These are phyloP conservation scores for Lasiosphaeria hispida DNA, from an alignment of 495 filamentous ascomycete genomes.

Conservation along the genomic window DNA sequence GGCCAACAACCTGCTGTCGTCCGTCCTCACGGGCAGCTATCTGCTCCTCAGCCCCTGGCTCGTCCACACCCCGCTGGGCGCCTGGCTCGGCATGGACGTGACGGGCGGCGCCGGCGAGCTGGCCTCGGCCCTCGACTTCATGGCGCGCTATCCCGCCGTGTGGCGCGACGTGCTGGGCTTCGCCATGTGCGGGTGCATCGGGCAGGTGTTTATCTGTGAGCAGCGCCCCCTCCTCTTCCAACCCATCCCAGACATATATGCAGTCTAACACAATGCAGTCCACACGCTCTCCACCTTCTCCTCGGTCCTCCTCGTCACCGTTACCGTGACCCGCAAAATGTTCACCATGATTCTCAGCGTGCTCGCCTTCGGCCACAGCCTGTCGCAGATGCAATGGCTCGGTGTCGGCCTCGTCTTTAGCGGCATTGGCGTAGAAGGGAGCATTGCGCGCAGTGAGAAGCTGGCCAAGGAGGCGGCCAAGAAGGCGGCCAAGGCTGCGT, in stretches of 20 bases:
- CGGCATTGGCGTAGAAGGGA: constrained; percentile 86
- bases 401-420: constrained; percentile 92
- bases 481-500: constrained; percentile 44
- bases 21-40: constrained; percentile 68
- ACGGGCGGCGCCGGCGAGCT: constrained; percentile 65
- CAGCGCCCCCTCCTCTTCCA: constrained; percentile 8
- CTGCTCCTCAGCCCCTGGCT: constrained; percentile 77
- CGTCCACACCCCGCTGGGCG: constrained; percentile 60
- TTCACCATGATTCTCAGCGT: constrained; percentile 97
- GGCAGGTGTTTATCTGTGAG: constrained; percentile 93
- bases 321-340: constrained; percentile 98
- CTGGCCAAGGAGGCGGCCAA: constrained; percentile 72
- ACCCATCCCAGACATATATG: not conserved
- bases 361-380: constrained; percentile 85
- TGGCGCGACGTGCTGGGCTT: constrained; percentile 85
- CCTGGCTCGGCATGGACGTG: constrained; percentile 65
- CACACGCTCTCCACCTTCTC: constrained; percentile 92
- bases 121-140: constrained; percentile 71
- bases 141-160: constrained; percentile 72
- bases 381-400: constrained; percentile 81
- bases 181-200: constrained; percentile 86
- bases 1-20: constrained; percentile 87
- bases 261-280: constrained; percentile 45
- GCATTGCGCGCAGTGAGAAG: constrained; percentile 81
- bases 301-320: constrained; percentile 86